Conservation (phyloP, 2,329 filamentous ascomycete genomes). For the Pseudocercospora crystallina region DNA sequence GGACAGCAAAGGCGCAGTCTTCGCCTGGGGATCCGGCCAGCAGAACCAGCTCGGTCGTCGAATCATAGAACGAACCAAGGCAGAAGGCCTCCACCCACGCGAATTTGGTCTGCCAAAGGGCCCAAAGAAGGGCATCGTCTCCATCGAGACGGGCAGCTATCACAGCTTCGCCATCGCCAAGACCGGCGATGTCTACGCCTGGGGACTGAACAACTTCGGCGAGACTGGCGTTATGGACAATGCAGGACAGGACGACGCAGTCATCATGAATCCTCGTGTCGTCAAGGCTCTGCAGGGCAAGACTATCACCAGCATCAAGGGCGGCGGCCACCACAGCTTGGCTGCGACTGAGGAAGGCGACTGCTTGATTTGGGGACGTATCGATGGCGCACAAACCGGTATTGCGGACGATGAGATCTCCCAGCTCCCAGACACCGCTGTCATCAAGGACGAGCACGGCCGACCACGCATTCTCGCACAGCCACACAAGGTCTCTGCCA, state of each 20-base stretch:
- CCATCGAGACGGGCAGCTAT: constrained; percentile 70
- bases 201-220: constrained; percentile 85
- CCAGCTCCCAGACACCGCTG: constrained; percentile 56
- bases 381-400: constrained; percentile 58
- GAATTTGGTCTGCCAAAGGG: constrained; percentile 55
- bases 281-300: constrained; percentile 64
- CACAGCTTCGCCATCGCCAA: constrained; percentile 76
- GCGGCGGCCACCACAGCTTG: constrained; percentile 73
- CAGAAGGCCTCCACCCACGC: constrained; percentile 56
- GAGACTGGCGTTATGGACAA: constrained; percentile 69
- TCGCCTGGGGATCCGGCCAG: constrained; percentile 71
- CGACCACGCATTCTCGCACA: constrained; percentile 70
- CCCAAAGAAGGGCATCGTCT: constrained; percentile 55
- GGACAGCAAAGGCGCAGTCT: constrained; percentile 63
- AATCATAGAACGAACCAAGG: constrained; percentile 59
- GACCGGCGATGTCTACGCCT: constrained; percentile 70
- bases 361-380: constrained; percentile 60
- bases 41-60: constrained; percentile 69
- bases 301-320: constrained; percentile 67
- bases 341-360: constrained; percentile 49
- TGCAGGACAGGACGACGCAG: constrained; percentile 67
- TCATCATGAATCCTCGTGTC: constrained; percentile 69
- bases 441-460: constrained; percentile 61
- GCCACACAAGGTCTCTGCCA: constrained; percentile 58
- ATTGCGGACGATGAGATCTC: constrained; percentile 48